Conservation (phyloP, 495 filamentous ascomycete species). For the Penicillium desertorum region DNA sequence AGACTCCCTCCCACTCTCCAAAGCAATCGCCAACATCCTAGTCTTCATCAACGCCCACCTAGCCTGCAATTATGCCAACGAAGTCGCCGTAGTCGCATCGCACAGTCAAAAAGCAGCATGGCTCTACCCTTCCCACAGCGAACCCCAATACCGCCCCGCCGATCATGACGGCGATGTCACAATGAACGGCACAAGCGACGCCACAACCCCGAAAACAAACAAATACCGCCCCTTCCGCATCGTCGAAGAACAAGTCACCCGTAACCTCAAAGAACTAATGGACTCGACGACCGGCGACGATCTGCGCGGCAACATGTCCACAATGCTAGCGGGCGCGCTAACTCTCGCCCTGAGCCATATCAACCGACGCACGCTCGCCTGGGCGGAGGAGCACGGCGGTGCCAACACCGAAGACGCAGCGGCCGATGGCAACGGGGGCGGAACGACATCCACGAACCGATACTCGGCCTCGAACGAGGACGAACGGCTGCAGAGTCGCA, state of each 20-base stretch:
- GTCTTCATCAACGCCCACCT: constrained; percentile 97
- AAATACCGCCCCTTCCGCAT: constrained; percentile 91
- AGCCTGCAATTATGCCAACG: constrained; percentile 87
- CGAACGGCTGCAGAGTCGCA: constrained; percentile 70
- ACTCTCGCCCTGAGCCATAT: constrained; percentile 88
- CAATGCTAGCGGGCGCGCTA: constrained; percentile 86
- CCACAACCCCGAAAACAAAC: constrained; percentile 59
- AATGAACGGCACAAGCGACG: constrained; percentile 31
- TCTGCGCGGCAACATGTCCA: constrained; percentile 63
- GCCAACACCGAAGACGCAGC: constrained; percentile 33
- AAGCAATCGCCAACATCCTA: constrained; percentile 84
- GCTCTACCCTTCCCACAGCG: constrained; percentile 67
- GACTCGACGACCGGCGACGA: constrained; percentile 58
- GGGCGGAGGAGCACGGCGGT: constrained; percentile 49
- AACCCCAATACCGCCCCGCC: constrained; percentile 25
- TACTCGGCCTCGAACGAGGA: constrained; percentile 37
- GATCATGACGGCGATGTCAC: constrained; percentile 40
- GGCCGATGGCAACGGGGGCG: constrained; percentile 30
- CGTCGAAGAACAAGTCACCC: constrained; percentile 74
- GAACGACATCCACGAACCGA: constrained; percentile 32
- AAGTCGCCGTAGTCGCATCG: constrained; percentile 87
- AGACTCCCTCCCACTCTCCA: constrained; percentile 74
- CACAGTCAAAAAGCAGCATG: constrained; percentile 81
- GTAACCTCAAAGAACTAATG: constrained; percentile 68
- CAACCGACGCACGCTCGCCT: constrained; percentile 57